phyloP scores from a whole-genome alignment of 1,284 basidiomycete genomes.

The Apiotrichum laibachii region DNA sequence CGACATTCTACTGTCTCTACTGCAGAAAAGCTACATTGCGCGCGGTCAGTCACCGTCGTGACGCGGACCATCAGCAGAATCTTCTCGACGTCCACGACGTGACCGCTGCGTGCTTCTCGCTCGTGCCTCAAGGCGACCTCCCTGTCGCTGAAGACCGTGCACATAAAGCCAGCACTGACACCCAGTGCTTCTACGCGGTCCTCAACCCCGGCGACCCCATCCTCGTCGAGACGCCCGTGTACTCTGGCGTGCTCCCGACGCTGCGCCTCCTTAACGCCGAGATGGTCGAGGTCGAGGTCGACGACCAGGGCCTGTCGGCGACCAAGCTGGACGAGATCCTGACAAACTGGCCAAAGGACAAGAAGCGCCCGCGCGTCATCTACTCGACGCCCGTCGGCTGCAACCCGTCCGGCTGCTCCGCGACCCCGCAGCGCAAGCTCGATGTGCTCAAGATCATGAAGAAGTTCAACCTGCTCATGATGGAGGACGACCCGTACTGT shows the following conservation, averaged over 20 bases:
- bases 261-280: constrained; percentile 50
- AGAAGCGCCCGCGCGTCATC: constrained; percentile 72
- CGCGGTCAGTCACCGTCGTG: no score
- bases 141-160: not conserved
- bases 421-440: constrained; percentile 67
- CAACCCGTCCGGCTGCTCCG: constrained; percentile 80
- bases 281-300: constrained; percentile 74
- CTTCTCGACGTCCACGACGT: no score
- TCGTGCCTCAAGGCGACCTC: not conserved
- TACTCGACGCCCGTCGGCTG: constrained; percentile 65
- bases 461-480: constrained; percentile 74
- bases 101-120: no score
- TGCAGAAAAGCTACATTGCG: no score
- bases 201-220: constrained; percentile 78
- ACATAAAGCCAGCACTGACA: not conserved
- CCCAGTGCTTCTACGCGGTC: constrained; percentile 57
- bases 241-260: constrained; percentile 57
- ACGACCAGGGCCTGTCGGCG: constrained; percentile 70
- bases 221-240: constrained; percentile 81
- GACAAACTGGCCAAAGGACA: constrained; percentile 69
- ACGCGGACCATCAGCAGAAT: no score
- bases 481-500: constrained; percentile 84
- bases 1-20: no score
- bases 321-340: constrained; percentile 64
- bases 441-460: constrained; percentile 72